These are phyloP conservation scores for Arabidopsis arenosa DNA, from an alignment of 345 rosid species.

Conservation along the genomic window DNA sequence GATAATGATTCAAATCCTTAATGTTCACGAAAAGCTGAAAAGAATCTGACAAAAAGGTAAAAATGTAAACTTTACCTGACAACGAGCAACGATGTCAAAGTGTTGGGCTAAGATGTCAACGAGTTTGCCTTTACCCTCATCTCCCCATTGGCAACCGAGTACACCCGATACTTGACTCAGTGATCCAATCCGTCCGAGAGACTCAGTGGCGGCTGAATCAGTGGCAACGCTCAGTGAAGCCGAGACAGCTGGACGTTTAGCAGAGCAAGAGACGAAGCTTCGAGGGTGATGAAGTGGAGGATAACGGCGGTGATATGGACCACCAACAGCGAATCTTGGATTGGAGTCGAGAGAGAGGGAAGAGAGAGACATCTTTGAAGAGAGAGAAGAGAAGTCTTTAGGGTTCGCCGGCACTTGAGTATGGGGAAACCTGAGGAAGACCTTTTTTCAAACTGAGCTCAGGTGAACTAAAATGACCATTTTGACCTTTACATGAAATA, in stretches of 20 bases:
- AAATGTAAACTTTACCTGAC: slow-evolving; percentile 63
- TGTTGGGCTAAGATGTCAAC: slow-evolving; percentile 90
- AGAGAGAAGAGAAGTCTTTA: slow-evolving; percentile 27
- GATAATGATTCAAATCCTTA: background rate
- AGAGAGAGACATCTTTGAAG: slow-evolving; percentile 45
- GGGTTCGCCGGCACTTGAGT: slow-evolving; percentile 45
- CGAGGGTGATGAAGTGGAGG: slow-evolving; percentile 43
- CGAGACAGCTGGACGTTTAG: slow-evolving; percentile 45
- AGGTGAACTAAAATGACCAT: background rate
- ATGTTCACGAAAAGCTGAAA: background rate
- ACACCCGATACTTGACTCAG: slow-evolving; percentile 94
- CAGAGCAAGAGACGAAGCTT: slow-evolving; percentile 48
- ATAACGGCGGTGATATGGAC: slow-evolving; percentile 29
- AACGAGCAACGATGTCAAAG: slow-evolving; percentile 96
- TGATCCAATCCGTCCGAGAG: slow-evolving; percentile 59
- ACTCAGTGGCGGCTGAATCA: slow-evolving; percentile 51
- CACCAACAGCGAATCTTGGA: slow-evolving; percentile 35
- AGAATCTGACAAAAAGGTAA: slow-evolving; percentile 8
- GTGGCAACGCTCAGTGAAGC: slow-evolving; percentile 54
- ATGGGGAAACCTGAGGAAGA: background rate
- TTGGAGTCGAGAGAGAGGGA: slow-evolving; percentile 46
- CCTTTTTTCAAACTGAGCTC: slow-evolving; percentile 39
- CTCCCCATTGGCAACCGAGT: slow-evolving; percentile 95
- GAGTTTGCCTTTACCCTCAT: slow-evolving; percentile 98
- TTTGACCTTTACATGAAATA: slow-evolving; percentile 23